A percentile compares a stretch with the other conserved stretches of the same genome.
phyloP scores from a whole-genome alignment of 2,329 filamentous ascomycete species.

The Xylariaceae sp. region DNA sequence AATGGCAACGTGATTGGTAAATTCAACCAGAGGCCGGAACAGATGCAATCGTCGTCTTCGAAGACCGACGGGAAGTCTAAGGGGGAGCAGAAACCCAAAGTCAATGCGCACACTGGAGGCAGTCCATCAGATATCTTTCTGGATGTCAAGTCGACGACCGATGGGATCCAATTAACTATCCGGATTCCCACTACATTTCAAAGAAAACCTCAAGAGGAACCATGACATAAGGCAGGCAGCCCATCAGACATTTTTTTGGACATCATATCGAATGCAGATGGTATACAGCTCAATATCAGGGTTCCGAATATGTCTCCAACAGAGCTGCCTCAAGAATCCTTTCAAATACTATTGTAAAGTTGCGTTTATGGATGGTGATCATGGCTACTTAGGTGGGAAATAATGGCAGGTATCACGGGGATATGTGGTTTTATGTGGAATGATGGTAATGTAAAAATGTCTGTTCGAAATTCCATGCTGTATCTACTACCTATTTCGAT shows the following conservation, averaged over 20 bases:
- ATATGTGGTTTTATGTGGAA: no score
- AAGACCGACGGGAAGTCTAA: slow-evolving; percentile 18
- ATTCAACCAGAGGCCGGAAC: slow-evolving; percentile 41
- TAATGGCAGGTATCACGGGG: no score
- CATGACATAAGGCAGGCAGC: neutral
- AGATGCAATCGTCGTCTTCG: slow-evolving; percentile 9
- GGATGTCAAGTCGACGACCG: slow-evolving; percentile 55
- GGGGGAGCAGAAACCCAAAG: slow-evolving; percentile 28
- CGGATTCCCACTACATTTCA: slow-evolving; percentile 55
- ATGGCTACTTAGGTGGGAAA: no score
- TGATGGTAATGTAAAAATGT: no score
- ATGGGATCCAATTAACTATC: slow-evolving; percentile 57
- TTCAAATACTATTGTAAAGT: neutral
- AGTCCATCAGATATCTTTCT: slow-evolving; percentile 54
- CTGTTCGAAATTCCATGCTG: no score
- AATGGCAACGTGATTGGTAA: slow-evolving; percentile 46
- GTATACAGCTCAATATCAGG: neutral
- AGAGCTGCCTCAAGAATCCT: neutral
- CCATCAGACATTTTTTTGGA: neutral
- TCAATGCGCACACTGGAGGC: slow-evolving; percentile 37
- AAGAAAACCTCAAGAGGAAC: neutral
- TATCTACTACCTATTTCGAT: no score
- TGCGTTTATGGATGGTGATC: neutral
- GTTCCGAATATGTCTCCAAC: neutral
- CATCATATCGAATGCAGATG: neutral